These are phyloP conservation scores for Coniophora puteana DNA, from an alignment of 1,284 basidiomycete genomes.

Conservation along the genomic window DNA sequence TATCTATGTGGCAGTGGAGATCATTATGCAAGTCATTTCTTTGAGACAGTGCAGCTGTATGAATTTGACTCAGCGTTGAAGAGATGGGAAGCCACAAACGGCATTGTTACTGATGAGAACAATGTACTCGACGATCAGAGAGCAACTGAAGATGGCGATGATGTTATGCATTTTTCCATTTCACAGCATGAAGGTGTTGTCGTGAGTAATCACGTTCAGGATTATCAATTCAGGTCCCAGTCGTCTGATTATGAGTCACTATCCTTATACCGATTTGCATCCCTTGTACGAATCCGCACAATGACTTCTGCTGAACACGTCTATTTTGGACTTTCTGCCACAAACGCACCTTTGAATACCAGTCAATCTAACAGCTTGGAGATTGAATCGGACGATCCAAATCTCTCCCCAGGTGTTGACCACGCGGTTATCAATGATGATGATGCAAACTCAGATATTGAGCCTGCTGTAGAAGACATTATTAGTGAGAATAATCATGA, in stretches of 20 bases:
- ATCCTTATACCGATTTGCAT: background rate
- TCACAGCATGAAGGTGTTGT: background rate
- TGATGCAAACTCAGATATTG: background rate
- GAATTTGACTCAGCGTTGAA: background rate
- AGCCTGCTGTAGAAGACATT: too few relatives aligned
- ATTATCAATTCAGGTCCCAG: background rate
- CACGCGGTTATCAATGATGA: background rate
- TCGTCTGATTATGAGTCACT: background rate
- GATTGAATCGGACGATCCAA: background rate
- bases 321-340: too few relatives aligned
- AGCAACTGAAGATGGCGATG: background rate
- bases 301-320: too few relatives aligned
- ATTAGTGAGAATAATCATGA: too few relatives aligned
- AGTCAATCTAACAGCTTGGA: too few relatives aligned
- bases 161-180: background rate
- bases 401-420: background rate
- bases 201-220: background rate
- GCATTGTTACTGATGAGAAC: background rate
- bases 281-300: too few relatives aligned
- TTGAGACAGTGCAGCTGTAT: background rate
- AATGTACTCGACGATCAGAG: too few relatives aligned
- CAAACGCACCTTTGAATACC: too few relatives aligned
- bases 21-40: background rate
- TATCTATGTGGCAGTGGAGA: background rate
- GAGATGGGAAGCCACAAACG: background rate